Conservation (phyloP, 1,284 basidiomycete species). For the Ganoderma resinaceum region DNA sequence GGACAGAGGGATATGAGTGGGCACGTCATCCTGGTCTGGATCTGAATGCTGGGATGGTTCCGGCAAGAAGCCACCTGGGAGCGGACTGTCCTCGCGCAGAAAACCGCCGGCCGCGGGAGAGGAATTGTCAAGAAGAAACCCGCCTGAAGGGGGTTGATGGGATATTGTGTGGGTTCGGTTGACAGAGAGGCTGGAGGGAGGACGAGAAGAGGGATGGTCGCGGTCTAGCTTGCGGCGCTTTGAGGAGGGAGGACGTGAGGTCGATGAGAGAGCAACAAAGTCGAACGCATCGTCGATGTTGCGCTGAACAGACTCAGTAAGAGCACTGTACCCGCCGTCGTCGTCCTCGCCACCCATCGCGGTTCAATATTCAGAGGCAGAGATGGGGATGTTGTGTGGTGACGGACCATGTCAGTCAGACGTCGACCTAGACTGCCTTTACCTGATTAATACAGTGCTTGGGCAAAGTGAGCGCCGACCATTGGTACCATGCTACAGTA, state of each 20-base stretch:
- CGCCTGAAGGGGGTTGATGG: slow-evolving; percentile 23
- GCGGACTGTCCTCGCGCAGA: background rate
- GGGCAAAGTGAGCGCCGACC: too few species aligned
- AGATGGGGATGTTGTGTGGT: background rate
- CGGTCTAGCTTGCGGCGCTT: slow-evolving; percentile 32
- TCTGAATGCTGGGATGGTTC: slow-evolving; percentile 19
- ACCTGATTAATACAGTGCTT: too few species aligned
- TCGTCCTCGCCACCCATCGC: slow-evolving; percentile 24
- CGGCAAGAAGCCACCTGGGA: slow-evolving; percentile 15
- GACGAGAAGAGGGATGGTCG: slow-evolving; percentile 29
- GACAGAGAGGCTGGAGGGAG: background rate
- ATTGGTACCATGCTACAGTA: too few species aligned
- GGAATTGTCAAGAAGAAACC: slow-evolving; percentile 26
- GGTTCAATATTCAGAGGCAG: background rate
- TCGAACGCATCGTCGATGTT: slow-evolving; percentile 41
- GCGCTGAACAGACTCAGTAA: slow-evolving; percentile 30
- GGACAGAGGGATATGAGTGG: slow-evolving; percentile 55
- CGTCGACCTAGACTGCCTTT: too few species aligned
- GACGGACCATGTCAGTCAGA: too few species aligned
- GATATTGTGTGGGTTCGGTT: slow-evolving; percentile 11
- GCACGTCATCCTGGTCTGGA: slow-evolving; percentile 15
- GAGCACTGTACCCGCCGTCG: slow-evolving; percentile 34
- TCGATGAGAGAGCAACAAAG: slow-evolving; percentile 10
- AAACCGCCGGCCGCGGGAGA: background rate
- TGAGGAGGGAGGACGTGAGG: slow-evolving; percentile 16